Evolutionary conservation across 345 rosid genomes (phyloP), one percentile per base, ranked within the genome.

Genomic region (Alliaria petiolata): DNA sequence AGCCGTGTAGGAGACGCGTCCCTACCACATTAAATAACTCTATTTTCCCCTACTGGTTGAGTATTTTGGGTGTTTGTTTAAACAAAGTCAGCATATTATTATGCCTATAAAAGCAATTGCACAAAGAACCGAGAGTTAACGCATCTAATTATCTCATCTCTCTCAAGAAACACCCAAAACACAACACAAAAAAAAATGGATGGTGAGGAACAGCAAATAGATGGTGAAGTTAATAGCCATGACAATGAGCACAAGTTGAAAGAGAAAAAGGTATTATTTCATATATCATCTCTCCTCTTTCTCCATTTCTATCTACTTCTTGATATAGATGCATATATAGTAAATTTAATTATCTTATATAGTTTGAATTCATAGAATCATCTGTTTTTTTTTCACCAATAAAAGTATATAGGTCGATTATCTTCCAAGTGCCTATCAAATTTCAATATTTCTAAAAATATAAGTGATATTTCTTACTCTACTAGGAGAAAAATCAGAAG

Each of bases 1-100:
- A 20, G 2, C 20, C 72, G 72, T 19, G 68, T 74, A 20, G 0
- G 54, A 49, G 47, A 50, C 78, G 78, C 78, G 78, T 74, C 72
- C 65, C 19, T 47, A 49, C 67, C 38, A 47, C 16, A 59, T n/a
- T 28, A 57, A 58, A 20, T 1, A 40, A 66, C 22, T 56, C 14
- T 42, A 46, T 19, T 4, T 15, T 22, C 56, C 14, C n/a, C 8
- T 22, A 28, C 52, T 66, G 6, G 36, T 58, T 74, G 46, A 20
- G 46, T 12, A n/a, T 38, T 71, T 45, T 65, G 9, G 15, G 6
- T 39, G 10, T 22, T 30, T 58, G 13, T 26, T 59, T 65, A 26
- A 46, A n/a, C 28, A 4, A 40, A 59, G 72, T 66, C 67, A 74
- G 12, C 17, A 0, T 20, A 67, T 19, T 50, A 39, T 20, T 19